Evolutionary conservation across 371 early-diverging fungal genomes (phyloP).

Genomic region (Umbelopsis sp.): DNA sequence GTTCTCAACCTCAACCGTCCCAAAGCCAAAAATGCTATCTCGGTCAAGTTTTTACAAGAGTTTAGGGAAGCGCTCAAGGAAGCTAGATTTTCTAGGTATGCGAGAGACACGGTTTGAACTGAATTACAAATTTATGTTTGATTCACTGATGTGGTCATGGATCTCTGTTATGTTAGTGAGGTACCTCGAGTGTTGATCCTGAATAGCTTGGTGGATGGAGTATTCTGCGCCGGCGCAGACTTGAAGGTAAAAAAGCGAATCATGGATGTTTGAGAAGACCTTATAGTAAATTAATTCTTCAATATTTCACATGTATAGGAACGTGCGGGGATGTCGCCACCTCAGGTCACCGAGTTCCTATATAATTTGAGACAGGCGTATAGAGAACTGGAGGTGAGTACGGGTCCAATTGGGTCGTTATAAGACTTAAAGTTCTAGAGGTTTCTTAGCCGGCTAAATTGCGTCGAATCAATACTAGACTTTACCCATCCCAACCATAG

Average conservation of each 20-base stretch:
- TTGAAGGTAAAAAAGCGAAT: slow-evolving; percentile 69
- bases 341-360: slow-evolving; percentile 87
- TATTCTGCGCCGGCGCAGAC: slow-evolving; percentile 97
- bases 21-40: slow-evolving; percentile 88
- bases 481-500: slow-evolving; percentile 92
- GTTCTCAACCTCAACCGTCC: slow-evolving; percentile 88
- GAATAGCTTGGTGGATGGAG: slow-evolving; percentile 78
- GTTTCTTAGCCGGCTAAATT: background rate
- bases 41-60: slow-evolving; percentile 73
- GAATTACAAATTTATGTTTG: background rate
- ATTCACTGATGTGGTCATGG: background rate
- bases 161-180: slow-evolving; percentile 34
- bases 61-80: slow-evolving; percentile 71
- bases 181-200: slow-evolving; percentile 80
- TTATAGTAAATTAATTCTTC: background rate
- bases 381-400: slow-evolving; percentile 76
- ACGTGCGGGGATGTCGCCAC: slow-evolving; percentile 81
- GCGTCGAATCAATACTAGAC: slow-evolving; percentile 41
- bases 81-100: slow-evolving; percentile 68
- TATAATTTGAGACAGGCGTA: slow-evolving; percentile 77
- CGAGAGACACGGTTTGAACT: background rate
- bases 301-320: slow-evolving; percentile 60
- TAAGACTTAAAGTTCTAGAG: background rate
- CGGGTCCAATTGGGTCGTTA: background rate
- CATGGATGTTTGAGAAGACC: background rate